A percentile compares a stretch with the other conserved stretches of the same genome.
These are phyloP conservation scores for Rutstroemia sp. DNA, from an alignment of 2,329 filamentous ascomycete species.

Conservation along the genomic window DNA sequence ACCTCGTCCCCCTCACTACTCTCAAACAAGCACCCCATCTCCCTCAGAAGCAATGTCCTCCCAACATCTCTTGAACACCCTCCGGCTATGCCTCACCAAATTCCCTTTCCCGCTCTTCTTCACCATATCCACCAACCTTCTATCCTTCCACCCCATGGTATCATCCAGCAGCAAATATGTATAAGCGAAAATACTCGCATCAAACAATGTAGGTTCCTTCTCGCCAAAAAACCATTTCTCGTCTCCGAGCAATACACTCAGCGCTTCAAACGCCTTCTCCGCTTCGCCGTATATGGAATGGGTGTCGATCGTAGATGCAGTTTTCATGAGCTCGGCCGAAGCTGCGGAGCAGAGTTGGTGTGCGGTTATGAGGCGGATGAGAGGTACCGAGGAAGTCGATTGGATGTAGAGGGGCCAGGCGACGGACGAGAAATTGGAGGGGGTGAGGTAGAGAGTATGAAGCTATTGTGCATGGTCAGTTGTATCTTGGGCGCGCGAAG, in stretches of 20 bases:
- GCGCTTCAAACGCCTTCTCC: slow-evolving; percentile 52
- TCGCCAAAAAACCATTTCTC: slow-evolving; percentile 53
- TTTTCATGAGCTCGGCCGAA: slow-evolving; percentile 63
- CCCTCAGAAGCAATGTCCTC: slow-evolving; percentile 11
- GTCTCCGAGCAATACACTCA: slow-evolving; percentile 51
- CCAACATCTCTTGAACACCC: slow-evolving; percentile 39
- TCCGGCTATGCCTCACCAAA: slow-evolving; percentile 57
- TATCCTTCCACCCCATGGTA: slow-evolving; percentile 32
- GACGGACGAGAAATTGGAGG: slow-evolving; percentile 56
- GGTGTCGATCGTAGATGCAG: slow-evolving; percentile 47
- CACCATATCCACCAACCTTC: slow-evolving; percentile 46
- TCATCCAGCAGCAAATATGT: slow-evolving; percentile 71
- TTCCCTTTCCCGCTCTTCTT: slow-evolving; percentile 48
- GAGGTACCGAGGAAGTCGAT: slow-evolving; percentile 48
- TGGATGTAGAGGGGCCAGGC: slow-evolving; percentile 68
- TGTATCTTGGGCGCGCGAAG: neutral
- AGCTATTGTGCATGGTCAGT: slow-evolving; percentile 42
- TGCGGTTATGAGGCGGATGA: slow-evolving; percentile 57
- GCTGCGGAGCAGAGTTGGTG: slow-evolving; percentile 67
- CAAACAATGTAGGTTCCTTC: slow-evolving; percentile 61
- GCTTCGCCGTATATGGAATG: slow-evolving; percentile 53
- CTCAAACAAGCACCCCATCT: slow-evolving; percentile 36
- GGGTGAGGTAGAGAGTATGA: slow-evolving; percentile 72
- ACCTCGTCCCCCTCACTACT: neutral
- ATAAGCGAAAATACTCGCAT: slow-evolving; percentile 86